Conservation (phyloP, 2,329 filamentous ascomycete genomes). For the Boeremia lycopersici region DNA sequence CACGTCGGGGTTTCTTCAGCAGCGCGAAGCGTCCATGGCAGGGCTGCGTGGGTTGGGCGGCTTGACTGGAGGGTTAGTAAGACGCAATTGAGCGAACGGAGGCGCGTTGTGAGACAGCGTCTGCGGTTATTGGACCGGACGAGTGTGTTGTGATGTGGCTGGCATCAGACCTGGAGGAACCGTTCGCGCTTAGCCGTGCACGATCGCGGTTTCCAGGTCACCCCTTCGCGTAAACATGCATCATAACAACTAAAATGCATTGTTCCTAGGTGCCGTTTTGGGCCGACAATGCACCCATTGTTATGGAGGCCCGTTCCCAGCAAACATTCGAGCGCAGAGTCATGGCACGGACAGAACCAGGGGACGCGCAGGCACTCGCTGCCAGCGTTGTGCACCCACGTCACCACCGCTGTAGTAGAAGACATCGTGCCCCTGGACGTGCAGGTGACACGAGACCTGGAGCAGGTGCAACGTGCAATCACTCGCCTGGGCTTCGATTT, state of each 20-base stretch:
- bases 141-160: conserved; percentile 39
- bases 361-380: not conserved
- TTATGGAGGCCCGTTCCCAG: conserved; percentile 7
- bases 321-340: not conserved
- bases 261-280: conserved; percentile 8
- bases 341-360: not conserved
- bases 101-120: conserved; percentile 31
- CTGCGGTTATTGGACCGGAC: conserved; percentile 27
- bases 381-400: conserved; percentile 1
- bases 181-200: conserved; percentile 21
- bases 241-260: conserved; percentile 14
- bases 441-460: conserved; percentile 12
- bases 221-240: conserved; percentile 17
- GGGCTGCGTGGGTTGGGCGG: conserved; percentile 12
- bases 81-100: conserved; percentile 38
- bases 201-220: conserved; percentile 19
- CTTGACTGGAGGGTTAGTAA: conserved; percentile 17
- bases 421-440: conserved; percentile 10
- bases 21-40: conserved; percentile 38
- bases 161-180: conserved; percentile 19
- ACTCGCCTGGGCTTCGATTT: not conserved
- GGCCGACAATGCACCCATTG: conserved; percentile 11
- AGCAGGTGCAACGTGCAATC: conserved; percentile 1
- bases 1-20: conserved; percentile 37
- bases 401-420: conserved; percentile 12